Evolutionary conservation across 176 grass and related monocot genomes (phyloP).

Genomic region (Rhynchospora tenuis): DNA sequence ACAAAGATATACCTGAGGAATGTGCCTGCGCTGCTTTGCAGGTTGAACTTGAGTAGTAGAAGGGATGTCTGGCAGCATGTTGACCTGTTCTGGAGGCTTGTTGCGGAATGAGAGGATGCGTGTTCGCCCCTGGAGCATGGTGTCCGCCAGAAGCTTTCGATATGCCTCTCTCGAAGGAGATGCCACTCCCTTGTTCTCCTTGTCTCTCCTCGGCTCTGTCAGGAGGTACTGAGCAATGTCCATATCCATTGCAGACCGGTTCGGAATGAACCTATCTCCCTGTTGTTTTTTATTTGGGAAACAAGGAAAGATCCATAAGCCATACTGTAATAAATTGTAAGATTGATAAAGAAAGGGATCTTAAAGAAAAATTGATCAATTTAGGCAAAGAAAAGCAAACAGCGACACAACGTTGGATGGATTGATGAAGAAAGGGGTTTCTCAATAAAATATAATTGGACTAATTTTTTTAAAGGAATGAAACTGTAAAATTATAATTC

Average conservation of each 20-base stretch:
- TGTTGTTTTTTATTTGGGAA: constrained; percentile 23
- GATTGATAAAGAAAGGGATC: background rate
- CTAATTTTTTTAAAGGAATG: background rate
- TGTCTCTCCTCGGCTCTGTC: constrained; percentile 38
- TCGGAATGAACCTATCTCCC: constrained; percentile 69
- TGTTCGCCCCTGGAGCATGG: constrained; percentile 37
- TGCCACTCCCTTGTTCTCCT: constrained; percentile 30
- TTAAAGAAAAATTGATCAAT: background rate
- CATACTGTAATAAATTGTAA: constrained; percentile 13
- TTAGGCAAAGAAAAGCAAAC: background rate
- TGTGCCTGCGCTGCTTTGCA: constrained; percentile 26
- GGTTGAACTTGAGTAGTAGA: constrained; percentile 18
- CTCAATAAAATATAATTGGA: background rate
- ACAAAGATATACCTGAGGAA: constrained; percentile 41
- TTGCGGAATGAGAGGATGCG: constrained; percentile 53
- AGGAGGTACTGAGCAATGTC: constrained; percentile 51
- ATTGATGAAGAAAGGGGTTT: background rate
- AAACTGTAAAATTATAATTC: background rate
- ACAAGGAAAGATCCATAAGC: background rate
- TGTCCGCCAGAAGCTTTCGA: constrained; percentile 42
- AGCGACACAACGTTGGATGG: background rate
- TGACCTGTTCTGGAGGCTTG: constrained; percentile 31
- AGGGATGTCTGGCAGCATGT: constrained; percentile 2
- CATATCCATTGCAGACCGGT: constrained; percentile 52
- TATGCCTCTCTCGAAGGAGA: constrained; percentile 42